These are phyloP conservation scores for Auricularia sp. DNA, from an alignment of 768 basidiomycete genomes.

Conservation along the genomic window DNA sequence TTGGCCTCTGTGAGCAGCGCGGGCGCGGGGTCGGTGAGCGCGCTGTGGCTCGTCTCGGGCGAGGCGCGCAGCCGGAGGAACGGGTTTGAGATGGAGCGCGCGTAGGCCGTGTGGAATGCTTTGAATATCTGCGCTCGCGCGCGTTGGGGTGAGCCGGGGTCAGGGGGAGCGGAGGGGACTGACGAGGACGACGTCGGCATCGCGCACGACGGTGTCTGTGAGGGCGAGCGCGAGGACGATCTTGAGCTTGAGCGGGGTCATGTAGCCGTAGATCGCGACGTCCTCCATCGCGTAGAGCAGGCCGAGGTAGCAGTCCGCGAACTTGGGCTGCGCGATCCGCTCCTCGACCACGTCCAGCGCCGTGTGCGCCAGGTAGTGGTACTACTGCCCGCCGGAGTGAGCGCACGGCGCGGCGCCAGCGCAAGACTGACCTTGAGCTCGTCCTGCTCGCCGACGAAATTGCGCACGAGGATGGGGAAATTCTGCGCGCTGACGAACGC, in stretches of 20 bases:
- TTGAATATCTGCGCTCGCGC: constrained; percentile 51
- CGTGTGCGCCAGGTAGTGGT: constrained; percentile 87
- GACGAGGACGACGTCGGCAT: constrained; percentile 69
- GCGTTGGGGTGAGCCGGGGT: not conserved
- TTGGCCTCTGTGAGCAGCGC: constrained; percentile 48
- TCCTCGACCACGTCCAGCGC: constrained; percentile 87
- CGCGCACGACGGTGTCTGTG: constrained; percentile 71
- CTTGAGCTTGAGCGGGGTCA: constrained; percentile 80
- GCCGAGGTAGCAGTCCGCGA: constrained; percentile 73
- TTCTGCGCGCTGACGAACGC: constrained; percentile 82
- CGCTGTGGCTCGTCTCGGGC: constrained; percentile 23
- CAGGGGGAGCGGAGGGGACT: constrained; percentile 16
- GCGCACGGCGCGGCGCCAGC: constrained; percentile 47
- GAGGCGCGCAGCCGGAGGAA: constrained; percentile 61
- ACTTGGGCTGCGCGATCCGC: constrained; percentile 46
- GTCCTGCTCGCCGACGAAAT: constrained; percentile 50
- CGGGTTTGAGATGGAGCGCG: constrained; percentile 74
- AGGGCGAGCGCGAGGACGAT: constrained; percentile 74
- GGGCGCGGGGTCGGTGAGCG: constrained; percentile 40
- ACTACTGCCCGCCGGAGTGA: constrained; percentile 33
- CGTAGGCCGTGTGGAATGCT: constrained; percentile 82
- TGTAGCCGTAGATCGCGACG: constrained; percentile 85
- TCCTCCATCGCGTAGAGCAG: constrained; percentile 88
- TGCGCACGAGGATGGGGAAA: constrained; percentile 68
- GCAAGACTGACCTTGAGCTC: constrained; percentile 77